phyloP scores from a whole-genome alignment of 352 stramenopile species.

The Peronosclerospora sorghi region DNA sequence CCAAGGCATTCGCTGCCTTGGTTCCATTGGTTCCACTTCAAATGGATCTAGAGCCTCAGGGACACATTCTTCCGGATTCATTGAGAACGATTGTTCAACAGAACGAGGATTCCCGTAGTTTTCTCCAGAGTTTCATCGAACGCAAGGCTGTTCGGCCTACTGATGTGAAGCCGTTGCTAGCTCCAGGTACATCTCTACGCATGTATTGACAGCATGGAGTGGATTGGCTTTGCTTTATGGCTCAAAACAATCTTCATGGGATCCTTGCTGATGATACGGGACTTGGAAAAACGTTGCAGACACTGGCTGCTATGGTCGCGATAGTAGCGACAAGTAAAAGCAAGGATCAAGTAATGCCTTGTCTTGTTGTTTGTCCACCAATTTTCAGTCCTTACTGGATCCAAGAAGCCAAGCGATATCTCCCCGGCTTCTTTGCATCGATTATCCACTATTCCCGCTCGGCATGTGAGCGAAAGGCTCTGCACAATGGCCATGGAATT shows the following conservation, averaged over 20 bases:
- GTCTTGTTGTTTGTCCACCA: conserved; percentile 90
- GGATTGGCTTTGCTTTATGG: conserved; percentile 66
- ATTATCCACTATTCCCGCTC: conserved; percentile 74
- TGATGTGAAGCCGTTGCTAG: conserved; percentile 24
- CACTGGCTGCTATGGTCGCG: conserved; percentile 83
- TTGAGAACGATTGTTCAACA: conserved; percentile 23
- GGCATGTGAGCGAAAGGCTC: conserved; percentile 28
- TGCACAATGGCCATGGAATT: conserved; percentile 21
- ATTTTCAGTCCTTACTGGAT: conserved; percentile 94
- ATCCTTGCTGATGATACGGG: conserved; percentile 86
- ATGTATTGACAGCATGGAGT: conserved; percentile 73
- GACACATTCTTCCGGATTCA: conserved; percentile 3
- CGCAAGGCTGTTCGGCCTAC: conserved; percentile 41
- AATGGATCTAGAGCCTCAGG: conserved; percentile 44
- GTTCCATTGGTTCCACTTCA: conserved; percentile 59
- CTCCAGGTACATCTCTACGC: conserved; percentile 25
- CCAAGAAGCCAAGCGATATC: conserved; percentile 81
- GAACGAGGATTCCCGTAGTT: conserved; percentile 52
- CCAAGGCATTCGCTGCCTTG: conserved; percentile 57
- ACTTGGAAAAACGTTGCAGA: conserved; percentile 92
- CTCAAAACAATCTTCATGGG: conserved; percentile 59
- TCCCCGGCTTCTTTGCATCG: conserved; percentile 44
- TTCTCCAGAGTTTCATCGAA: conserved; percentile 50
- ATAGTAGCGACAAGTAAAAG: conserved; percentile 3
- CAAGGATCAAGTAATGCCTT: conserved; percentile 1